Conservation (phyloP, 331 rosid genomes). For the Spiraea crenata region DNA sequence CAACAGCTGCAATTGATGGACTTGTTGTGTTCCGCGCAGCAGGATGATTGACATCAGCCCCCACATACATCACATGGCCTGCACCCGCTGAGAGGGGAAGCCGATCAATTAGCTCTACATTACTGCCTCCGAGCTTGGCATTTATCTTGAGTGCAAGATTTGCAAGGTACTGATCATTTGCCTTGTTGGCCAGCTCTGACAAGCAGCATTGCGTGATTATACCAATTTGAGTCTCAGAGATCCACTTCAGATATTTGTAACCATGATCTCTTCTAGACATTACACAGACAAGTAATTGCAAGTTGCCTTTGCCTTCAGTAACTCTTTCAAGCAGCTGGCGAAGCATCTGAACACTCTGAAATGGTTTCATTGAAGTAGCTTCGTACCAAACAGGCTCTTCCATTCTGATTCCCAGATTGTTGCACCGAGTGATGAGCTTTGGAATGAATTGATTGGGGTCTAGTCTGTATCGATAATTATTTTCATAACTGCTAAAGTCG, state of each 20-base stretch:
- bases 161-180: conserved; percentile 54
- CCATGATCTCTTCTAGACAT: conserved; percentile 59
- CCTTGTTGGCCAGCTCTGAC: conserved; percentile 41
- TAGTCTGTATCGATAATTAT: neutral
- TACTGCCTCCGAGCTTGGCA: conserved; percentile 92
- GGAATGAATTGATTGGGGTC: conserved; percentile 35
- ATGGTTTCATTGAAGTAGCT: conserved; percentile 41
- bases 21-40: conserved; percentile 39
- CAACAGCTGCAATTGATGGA: conserved; percentile 79
- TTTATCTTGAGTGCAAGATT: conserved; percentile 74
- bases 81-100: conserved; percentile 43
- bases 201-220: conserved; percentile 74
- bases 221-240: conserved; percentile 70
- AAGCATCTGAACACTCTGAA: conserved; percentile 31
- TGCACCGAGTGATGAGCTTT: conserved; percentile 43
- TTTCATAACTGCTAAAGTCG: conserved; percentile 40
- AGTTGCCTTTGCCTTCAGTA: conserved; percentile 12
- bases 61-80: conserved; percentile 68
- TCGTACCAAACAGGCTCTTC: conserved; percentile 43
- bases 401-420: conserved; percentile 58
- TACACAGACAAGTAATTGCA: conserved; percentile 68
- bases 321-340: conserved; percentile 44
- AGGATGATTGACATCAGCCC: conserved; percentile 91
- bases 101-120: conserved; percentile 55
- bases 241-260: conserved; percentile 67